These are phyloP conservation scores for Setaria italica DNA, from an alignment of 202 grass and related monocot genomes.

Conservation along the genomic window DNA sequence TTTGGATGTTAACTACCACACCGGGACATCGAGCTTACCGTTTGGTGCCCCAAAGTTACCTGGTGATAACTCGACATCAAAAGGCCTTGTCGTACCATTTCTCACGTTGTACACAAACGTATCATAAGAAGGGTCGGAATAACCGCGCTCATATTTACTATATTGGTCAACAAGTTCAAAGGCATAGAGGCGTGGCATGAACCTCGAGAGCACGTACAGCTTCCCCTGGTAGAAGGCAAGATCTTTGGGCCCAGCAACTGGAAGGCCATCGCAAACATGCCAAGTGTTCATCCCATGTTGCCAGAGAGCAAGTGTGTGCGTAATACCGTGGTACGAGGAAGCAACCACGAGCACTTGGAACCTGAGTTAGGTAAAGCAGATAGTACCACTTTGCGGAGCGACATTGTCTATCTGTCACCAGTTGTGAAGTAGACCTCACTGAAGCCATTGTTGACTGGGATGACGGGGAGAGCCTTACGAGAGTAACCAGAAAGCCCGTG, in stretches of 20 bases:
- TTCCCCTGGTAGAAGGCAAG: slow-evolving; percentile 27
- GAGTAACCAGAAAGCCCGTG: not conserved
- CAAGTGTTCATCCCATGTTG: slow-evolving; percentile 19
- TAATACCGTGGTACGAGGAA: fast-evolving
- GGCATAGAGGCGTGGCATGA: not conserved
- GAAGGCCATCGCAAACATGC: not conserved
- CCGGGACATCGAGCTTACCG: not conserved
- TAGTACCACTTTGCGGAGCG: not conserved
- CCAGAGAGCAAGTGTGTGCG: not conserved
- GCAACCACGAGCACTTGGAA: not conserved
- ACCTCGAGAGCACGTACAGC: not conserved
- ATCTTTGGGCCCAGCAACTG: not conserved
- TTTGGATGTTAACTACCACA: not conserved
- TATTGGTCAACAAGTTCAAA: not conserved
- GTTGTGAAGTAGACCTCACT: not conserved
- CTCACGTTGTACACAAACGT: slow-evolving; percentile 22
- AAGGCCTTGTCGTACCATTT: not conserved
- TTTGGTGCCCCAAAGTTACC: not conserved
- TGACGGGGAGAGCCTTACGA: not conserved
- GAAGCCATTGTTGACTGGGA: not conserved
- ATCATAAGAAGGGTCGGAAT: not conserved
- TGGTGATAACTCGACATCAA: not conserved
- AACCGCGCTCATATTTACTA: not conserved
- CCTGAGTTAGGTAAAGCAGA: slow-evolving; percentile 22
- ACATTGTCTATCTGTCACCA: not conserved